Evolutionary conservation across 768 basidiomycete genomes (phyloP), one percentile per base, ranked within the genome.

Genomic region (Mycena amicta): DNA sequence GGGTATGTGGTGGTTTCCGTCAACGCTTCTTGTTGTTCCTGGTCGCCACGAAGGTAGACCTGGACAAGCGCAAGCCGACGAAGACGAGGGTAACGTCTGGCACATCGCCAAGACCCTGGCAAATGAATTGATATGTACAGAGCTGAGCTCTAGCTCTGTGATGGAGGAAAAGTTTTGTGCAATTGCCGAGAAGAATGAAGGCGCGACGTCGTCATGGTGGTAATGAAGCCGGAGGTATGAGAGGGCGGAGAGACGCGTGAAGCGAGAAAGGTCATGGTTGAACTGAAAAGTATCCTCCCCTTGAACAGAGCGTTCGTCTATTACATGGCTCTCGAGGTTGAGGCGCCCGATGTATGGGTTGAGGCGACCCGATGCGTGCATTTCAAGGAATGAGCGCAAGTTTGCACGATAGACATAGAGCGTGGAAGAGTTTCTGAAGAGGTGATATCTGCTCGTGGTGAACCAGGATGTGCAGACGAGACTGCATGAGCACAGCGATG

Each of bases 401-500:
- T 45, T 45, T 8, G 5, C 8, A n/a, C 43, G 43, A 23, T 15
- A 8, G 43, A 45, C 43, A 15, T n/a, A n/a, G 13, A 45, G 13
- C 6, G 43, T 45, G 13, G 43, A 45, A n/a, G n/a, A n/a, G 22
- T 45, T 13, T 13, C 13, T 15, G 43, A 45, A 45, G 43, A 45
- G 43, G 22, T 45, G 43, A n/a, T 45, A 45, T 45, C 43, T 6
- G 22, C 43, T 45, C 5, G 43, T 8, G 12, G 43, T 5, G 15
- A 45, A n/a, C 43, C 43, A 45, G 12, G 43, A 6, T 45, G 6
- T 45, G 43, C 43, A 45, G 13, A 45, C 43, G 16, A 75, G 53
- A 23, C 54, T 25, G 4, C 68, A 69, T 15, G 52, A 71, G 43
- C 43, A 45, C 43, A 45, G 13, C 15, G 43, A 45, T 8, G 12